Percentiles rank a stretch among this genome's conserved stretches.
Evolutionary conservation across 208 protist species (phyloP).

Genomic region (Wallacemonas collosoma): DNA sequence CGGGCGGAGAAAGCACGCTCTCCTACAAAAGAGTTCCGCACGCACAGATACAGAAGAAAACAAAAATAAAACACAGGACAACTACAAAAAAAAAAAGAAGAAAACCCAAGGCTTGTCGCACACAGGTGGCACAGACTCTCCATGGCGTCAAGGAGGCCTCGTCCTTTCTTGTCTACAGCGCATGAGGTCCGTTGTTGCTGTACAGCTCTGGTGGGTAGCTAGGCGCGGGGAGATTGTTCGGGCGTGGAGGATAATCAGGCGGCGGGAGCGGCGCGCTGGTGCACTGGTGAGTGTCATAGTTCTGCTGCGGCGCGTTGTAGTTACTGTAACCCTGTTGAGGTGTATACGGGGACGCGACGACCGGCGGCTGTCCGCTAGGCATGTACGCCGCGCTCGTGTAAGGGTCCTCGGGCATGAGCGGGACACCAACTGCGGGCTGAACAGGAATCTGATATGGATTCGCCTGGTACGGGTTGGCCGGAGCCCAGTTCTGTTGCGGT

Average conservation of each 20-base stretch:
- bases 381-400: slow-evolving; percentile 42
- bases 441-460: slow-evolving; percentile 8
- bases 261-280: slow-evolving; percentile 26
- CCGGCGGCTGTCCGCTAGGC: neutral
- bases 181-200: neutral
- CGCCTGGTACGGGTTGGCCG: neutral
- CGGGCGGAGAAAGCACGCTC: no score
- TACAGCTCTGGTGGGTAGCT: slow-evolving; percentile 11
- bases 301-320: neutral
- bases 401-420: slow-evolving; percentile 22
- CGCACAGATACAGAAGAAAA: slow-evolving; percentile 7
- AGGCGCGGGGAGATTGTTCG: neutral
- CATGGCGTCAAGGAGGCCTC: neutral
- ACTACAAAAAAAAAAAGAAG: slow-evolving; percentile 18
- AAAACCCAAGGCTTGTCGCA: neutral
- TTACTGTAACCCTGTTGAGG: neutral
- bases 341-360: neutral
- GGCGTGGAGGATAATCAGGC: neutral
- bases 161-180: slow-evolving; percentile 1
- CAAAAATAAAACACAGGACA: slow-evolving; percentile 9
- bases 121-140: neutral
- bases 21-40: neutral
- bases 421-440: slow-evolving; percentile 31
- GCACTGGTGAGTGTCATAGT: slow-evolving; percentile 9
- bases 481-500: slow-evolving; percentile 11